These are phyloP conservation scores for Colletotrichum sp. DNA, from an alignment of 2,329 filamentous ascomycete genomes.

Conservation along the genomic window DNA sequence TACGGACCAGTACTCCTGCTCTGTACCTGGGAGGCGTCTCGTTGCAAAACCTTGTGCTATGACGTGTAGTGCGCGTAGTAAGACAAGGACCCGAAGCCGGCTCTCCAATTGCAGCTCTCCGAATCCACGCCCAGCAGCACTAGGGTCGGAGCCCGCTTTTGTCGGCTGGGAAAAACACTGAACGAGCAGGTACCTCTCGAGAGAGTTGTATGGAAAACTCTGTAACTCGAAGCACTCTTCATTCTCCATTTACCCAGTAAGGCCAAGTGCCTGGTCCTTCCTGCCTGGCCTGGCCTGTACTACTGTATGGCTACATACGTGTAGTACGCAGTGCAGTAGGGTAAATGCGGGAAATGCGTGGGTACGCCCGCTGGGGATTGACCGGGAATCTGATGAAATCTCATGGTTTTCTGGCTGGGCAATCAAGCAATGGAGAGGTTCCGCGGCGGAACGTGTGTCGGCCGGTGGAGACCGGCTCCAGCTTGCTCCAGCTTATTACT, in stretches of 20 bases:
- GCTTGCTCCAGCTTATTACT: background rate
- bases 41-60: slow-evolving; percentile 13
- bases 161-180: background rate
- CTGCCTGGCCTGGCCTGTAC: background rate
- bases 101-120: slow-evolving; percentile 12
- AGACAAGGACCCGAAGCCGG: slow-evolving; percentile 13
- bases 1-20: background rate
- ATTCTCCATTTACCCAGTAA: background rate
- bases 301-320: background rate
- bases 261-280: background rate
- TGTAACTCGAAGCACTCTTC: background rate
- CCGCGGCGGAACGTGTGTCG: slow-evolving; percentile 15
- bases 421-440: slow-evolving; percentile 12
- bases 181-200: background rate
- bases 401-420: background rate
- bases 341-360: slow-evolving; percentile 3
- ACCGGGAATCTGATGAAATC: background rate
- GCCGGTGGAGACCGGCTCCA: slow-evolving; percentile 2
- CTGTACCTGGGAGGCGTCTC: background rate
- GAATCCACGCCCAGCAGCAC: slow-evolving; percentile 11
- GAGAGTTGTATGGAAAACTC: background rate
- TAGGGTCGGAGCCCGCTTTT: slow-evolving; percentile 18
- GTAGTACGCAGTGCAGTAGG: background rate
- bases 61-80: slow-evolving; percentile 13
- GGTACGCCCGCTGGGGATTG: background rate